Conservation (phyloP, 441 rosid species). For the Populus hybrid region DNA sequence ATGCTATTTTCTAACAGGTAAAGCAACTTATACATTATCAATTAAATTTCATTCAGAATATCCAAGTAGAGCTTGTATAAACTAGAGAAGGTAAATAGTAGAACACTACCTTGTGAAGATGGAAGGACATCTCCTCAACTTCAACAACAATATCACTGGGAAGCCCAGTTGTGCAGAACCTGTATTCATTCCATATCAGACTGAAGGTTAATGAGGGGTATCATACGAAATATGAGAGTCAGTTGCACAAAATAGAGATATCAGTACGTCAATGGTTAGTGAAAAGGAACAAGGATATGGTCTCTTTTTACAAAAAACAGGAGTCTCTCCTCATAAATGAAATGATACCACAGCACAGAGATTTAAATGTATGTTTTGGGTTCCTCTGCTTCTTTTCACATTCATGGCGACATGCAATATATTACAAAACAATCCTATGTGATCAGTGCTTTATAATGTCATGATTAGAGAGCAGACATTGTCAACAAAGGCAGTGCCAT, state of each 20-base stretch:
- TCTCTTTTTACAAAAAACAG: too few relatives aligned
- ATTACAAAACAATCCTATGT: not conserved
- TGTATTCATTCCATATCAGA: slow-evolving; percentile 16
- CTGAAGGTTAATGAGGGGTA: too few relatives aligned
- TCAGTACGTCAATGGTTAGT: too few relatives aligned
- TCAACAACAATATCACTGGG: slow-evolving; percentile 89
- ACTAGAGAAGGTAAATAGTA: not conserved
- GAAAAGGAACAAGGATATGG: too few relatives aligned
- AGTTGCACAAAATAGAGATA: too few relatives aligned
- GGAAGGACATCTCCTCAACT: slow-evolving; percentile 94
- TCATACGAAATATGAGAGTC: too few relatives aligned
- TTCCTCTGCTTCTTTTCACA: not conserved
- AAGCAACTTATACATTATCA: slow-evolving; percentile 2
- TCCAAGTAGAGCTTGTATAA: not conserved
- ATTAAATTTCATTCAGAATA: not conserved
- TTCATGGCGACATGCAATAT: too few relatives aligned
- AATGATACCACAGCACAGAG: not conserved
- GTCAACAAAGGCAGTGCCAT: too few relatives aligned
- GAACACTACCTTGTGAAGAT: slow-evolving; percentile 89
- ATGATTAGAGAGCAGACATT: not conserved
- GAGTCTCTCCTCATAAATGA: not conserved
- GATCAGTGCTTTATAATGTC: not conserved
- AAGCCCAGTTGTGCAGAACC: slow-evolving; percentile 97
- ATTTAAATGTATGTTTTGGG: not conserved
- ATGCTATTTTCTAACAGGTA: not conserved